Evolutionary conservation across 164 flowering plant species (phyloP).

Genomic region (Kingdonia uniflora): DNA sequence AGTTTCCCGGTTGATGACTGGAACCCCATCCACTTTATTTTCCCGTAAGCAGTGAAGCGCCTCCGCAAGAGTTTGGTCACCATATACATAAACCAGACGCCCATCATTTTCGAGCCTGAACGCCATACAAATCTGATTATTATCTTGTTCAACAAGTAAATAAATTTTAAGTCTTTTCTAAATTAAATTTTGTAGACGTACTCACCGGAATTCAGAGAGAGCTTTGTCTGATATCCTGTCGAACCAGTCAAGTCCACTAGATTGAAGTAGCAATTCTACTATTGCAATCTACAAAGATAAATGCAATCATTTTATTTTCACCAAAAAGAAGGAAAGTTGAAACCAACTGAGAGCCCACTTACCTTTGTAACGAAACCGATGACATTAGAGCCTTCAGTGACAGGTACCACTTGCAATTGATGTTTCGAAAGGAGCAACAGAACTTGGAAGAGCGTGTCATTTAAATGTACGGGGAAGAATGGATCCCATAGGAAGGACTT

Average conservation of each 20-base stretch:
- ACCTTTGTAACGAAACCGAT: slow-evolving; percentile 35
- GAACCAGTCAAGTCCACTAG: slow-evolving; percentile 42
- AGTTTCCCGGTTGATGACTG: slow-evolving; percentile 20
- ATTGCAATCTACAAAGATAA: slow-evolving; percentile 25
- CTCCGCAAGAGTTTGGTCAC: slow-evolving; percentile 26
- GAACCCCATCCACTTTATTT: slow-evolving; percentile 21
- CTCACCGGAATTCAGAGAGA: too few relatives aligned
- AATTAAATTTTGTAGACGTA: too few relatives aligned
- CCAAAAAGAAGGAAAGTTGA: not conserved
- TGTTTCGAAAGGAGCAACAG: slow-evolving; percentile 34
- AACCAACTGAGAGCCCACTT: not conserved
- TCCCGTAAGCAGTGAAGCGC: slow-evolving; percentile 19
- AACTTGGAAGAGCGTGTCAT: slow-evolving; percentile 30
- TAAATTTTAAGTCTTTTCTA: too few relatives aligned
- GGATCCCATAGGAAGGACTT: slow-evolving; percentile 35
- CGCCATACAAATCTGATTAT: too few relatives aligned
- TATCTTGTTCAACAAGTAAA: too few relatives aligned
- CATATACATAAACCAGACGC: slow-evolving; percentile 12
- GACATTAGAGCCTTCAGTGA: slow-evolving; percentile 17
- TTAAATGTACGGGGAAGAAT: slow-evolving; percentile 26
- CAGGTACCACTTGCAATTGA: slow-evolving; percentile 25
- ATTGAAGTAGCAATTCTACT: slow-evolving; percentile 27
- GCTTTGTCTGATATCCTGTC: slow-evolving; percentile 16
- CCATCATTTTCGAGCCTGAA: slow-evolving; percentile 22
- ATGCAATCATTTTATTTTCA: too few relatives aligned